A percentile compares a stretch with the other conserved stretches of the same genome.
Conservation (phyloP, 345 rosid species). For the Citrus sp. region DNA sequence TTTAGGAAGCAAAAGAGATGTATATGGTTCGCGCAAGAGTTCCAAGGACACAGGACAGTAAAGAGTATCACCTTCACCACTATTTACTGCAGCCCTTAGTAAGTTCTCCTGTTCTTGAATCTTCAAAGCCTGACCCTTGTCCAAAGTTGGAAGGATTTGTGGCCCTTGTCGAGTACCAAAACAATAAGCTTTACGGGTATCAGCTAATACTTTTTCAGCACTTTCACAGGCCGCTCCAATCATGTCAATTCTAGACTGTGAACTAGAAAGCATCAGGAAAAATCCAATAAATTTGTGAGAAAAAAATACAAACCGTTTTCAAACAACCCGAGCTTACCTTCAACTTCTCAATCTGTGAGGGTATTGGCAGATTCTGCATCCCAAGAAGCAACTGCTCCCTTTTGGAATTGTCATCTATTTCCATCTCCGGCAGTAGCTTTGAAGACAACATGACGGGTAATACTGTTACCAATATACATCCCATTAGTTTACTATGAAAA, state of each 20-base stretch:
- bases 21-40: not conserved
- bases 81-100: slow-evolving; percentile 77
- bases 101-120: slow-evolving; percentile 80
- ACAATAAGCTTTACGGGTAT: slow-evolving; percentile 85
- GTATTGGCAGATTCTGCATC: slow-evolving; percentile 67
- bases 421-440: slow-evolving; percentile 92
- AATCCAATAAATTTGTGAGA: not conserved
- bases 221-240: slow-evolving; percentile 92
- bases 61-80: slow-evolving; percentile 56
- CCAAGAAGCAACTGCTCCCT: slow-evolving; percentile 90
- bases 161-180: slow-evolving; percentile 81
- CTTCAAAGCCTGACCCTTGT: slow-evolving; percentile 83
- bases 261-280: slow-evolving; percentile 12
- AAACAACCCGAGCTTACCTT: slow-evolving; percentile 40
- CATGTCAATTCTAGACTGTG: slow-evolving; percentile 79
- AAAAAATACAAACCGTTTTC: not conserved
- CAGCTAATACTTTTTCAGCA: slow-evolving; percentile 83
- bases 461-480: slow-evolving; percentile 39
- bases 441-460: slow-evolving; percentile 95
- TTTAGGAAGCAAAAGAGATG: not conserved
- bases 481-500: not conserved
- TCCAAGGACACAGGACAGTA: not conserved
- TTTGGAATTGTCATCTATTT: slow-evolving; percentile 72
- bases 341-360: slow-evolving; percentile 73
- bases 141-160: slow-evolving; percentile 72